phyloP scores from a whole-genome alignment of 345 rosid species.

The Crucihimalaya himalaica region DNA sequence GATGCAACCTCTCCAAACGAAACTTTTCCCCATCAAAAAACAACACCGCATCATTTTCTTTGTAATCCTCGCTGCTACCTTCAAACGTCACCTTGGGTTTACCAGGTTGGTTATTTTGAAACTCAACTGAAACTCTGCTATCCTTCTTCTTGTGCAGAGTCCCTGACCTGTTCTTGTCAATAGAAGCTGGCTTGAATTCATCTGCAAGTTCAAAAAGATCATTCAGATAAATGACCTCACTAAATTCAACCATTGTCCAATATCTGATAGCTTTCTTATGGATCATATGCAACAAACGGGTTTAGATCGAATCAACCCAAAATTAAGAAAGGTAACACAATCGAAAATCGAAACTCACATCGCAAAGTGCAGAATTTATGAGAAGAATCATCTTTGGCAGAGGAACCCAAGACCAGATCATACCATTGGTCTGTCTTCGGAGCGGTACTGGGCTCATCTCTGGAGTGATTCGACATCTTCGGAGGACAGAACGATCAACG shows the following conservation, averaged over 20 bases:
- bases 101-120: conserved; percentile 79
- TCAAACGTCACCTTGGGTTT: conserved; percentile 81
- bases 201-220: conserved; percentile 44
- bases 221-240: background rate
- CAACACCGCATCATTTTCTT: conserved; percentile 72
- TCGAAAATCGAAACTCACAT: conserved; percentile 46
- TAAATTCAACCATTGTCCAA: background rate
- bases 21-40: conserved; percentile 77
- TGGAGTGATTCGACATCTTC: conserved; percentile 60
- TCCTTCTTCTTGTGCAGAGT: conserved; percentile 71
- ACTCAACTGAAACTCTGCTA: conserved; percentile 77
- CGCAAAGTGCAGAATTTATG: conserved; percentile 71
- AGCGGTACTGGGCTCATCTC: conserved; percentile 64
- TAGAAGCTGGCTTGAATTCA: conserved; percentile 89
- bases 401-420: conserved; percentile 68
- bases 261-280: background rate
- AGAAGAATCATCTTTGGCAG: conserved; percentile 59
- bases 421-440: conserved; percentile 84
- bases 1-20: conserved; percentile 73
- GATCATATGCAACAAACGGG: background rate
- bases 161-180: conserved; percentile 74
- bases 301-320: background rate
- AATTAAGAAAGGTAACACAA: background rate
- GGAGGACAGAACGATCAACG: background rate
- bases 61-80: conserved; percentile 85